These are phyloP conservation scores for Pseudonectria foliicola DNA, from an alignment of 2,329 filamentous ascomycete species.

Conservation along the genomic window DNA sequence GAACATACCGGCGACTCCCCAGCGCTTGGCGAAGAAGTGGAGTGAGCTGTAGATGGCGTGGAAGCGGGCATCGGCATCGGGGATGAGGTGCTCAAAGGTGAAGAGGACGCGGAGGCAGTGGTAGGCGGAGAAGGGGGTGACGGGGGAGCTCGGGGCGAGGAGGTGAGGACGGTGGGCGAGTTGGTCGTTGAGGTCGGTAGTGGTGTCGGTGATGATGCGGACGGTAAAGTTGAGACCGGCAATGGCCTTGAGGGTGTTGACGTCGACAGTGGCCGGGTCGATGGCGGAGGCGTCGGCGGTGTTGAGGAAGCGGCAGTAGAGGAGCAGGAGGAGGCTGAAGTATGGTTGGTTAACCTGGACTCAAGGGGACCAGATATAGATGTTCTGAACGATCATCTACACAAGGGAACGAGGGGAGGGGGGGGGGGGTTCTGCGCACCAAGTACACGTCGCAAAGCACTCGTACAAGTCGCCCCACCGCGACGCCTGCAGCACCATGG, in stretches of 20 bases:
- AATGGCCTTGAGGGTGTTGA: slow-evolving; percentile 27
- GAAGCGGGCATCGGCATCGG: slow-evolving; percentile 25
- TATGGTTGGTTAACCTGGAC: too few relatives aligned
- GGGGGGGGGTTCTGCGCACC: slow-evolving; percentile 15
- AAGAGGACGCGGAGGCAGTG: slow-evolving; percentile 27
- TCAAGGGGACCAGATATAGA: too few relatives aligned
- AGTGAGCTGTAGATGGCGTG: slow-evolving; percentile 28
- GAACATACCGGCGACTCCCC: slow-evolving; percentile 26
- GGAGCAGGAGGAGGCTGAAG: slow-evolving; percentile 25
- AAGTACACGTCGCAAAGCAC: slow-evolving; percentile 29
- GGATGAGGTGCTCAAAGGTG: slow-evolving; percentile 27
- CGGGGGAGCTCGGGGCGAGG: slow-evolving; percentile 26
- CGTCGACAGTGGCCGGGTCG: slow-evolving; percentile 16
- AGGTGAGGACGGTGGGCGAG: slow-evolving; percentile 25
- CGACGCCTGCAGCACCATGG: slow-evolving; percentile 26
- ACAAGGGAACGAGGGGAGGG: slow-evolving; percentile 1
- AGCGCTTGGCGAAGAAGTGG: slow-evolving; percentile 28
- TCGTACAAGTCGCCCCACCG: slow-evolving; percentile 30
- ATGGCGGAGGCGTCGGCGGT: slow-evolving; percentile 18
- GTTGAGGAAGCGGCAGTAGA: slow-evolving; percentile 27
- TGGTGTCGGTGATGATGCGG: slow-evolving; percentile 29
- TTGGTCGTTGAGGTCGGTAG: slow-evolving; percentile 27
- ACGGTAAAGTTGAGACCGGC: slow-evolving; percentile 31
- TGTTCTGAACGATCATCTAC: too few relatives aligned
- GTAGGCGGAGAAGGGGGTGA: slow-evolving; percentile 28